Base-by-base conservation (phyloP, 192 early-diverging fungal genomes). In the Backusella mclennaniae region DNA sequence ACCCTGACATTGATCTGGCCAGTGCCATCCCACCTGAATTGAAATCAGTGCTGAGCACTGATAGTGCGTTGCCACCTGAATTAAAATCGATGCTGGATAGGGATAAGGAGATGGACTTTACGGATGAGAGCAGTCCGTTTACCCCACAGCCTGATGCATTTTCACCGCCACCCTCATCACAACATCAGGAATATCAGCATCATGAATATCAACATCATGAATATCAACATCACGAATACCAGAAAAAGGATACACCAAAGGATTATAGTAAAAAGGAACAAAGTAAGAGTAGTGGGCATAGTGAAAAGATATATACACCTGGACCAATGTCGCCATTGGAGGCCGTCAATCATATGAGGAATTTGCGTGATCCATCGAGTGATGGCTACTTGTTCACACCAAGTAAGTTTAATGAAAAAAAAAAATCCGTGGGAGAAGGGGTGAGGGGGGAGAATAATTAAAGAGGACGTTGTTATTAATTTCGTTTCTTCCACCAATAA, bases 301-400 rank as follows among this genome's bases (percentile, higher is more conserved):
- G 7, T 29, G 56, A 63, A 63, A 63, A 63, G 26, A 26, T 63
- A 23, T 29, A 23, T 63, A 29, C 56, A 4, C 23, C 56, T 29
- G 56, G 56, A 33, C 76, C 76, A 33, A 77, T 77, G 76, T 73
- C 76, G n/a, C 67, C 76, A 31, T 52, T 71, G 2, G 76, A 77
- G 35, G 76, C 76, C 0, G 38, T 77, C 2, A 66, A 19, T 15
- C 42, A 46, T 63, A 38, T 77, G 71, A 71, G 76, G 17, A 35
- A 73, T 66, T 5, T 73, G 11, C 70, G 56, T 21, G 59, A 73
- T 33, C 21, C 38, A 26, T 36, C 29, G n/a, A n/a, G 29, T n/a
- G 66, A 66, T 7, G 19, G 29, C 15, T 41, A 56, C 6, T 39
- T 44, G 19, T 49, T 63, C 33, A 71, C 70, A 44, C 76, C 76